These are phyloP conservation scores for Eucalyptus victrix DNA, from an alignment of 345 rosid genomes.

Conservation along the genomic window DNA sequence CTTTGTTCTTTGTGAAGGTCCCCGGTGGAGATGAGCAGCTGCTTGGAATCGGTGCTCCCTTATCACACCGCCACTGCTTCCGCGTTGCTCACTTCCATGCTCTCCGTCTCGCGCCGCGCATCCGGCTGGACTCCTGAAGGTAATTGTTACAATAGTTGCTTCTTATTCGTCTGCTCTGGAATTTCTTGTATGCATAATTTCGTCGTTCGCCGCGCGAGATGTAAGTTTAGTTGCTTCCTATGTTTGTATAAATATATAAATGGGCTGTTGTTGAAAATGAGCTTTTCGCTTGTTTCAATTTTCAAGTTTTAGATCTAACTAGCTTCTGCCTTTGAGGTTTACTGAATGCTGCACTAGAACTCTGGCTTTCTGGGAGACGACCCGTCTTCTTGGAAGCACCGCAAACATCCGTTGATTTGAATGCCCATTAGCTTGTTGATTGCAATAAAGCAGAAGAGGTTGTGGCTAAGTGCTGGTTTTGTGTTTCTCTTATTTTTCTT, in stretches of 20 bases:
- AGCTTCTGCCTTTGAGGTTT: background rate
- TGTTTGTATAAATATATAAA: background rate
- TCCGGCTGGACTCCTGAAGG: slow-evolving; percentile 59
- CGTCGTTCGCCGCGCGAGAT: background rate
- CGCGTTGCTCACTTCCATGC: slow-evolving; percentile 80
- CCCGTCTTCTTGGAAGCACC: background rate
- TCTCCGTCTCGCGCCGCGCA: slow-evolving; percentile 47
- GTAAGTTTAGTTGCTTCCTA: background rate
- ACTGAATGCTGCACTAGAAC: background rate
- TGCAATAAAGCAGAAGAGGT: background rate
- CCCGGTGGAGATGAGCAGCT: slow-evolving; percentile 69
- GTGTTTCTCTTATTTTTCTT: background rate
- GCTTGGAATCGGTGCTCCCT: slow-evolving; percentile 72
- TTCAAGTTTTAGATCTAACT: background rate
- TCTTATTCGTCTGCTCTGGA: background rate
- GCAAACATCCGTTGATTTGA: background rate
- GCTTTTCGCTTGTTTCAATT: background rate
- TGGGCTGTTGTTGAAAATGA: background rate
- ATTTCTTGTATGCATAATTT: background rate
- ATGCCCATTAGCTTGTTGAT: background rate
- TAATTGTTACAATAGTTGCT: background rate
- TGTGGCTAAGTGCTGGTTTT: background rate
- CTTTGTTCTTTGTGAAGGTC: slow-evolving; percentile 18
- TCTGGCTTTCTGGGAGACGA: background rate
- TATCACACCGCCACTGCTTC: slow-evolving; percentile 84